A percentile compares a stretch with the other conserved stretches of the same genome.
Conservation (phyloP, 768 basidiomycete genomes). For the Tricholoma flavovirens region DNA sequence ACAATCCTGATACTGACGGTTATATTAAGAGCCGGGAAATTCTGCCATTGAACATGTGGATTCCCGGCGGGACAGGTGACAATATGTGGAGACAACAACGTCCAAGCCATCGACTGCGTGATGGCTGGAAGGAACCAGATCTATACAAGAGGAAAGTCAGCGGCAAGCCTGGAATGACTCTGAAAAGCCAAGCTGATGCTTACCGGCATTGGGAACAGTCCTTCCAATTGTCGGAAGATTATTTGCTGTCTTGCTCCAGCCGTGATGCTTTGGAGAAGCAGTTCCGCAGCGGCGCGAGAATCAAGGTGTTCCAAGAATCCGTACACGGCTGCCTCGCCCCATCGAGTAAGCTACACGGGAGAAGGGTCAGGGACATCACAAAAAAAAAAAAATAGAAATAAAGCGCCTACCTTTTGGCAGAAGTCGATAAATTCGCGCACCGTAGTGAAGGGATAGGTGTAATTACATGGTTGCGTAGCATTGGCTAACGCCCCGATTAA, state of each 20-base stretch:
- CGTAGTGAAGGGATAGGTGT: conserved; percentile 48
- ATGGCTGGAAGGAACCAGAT: conserved; percentile 37
- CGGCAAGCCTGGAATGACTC: not conserved
- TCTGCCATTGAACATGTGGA: not conserved
- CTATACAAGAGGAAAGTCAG: conserved; percentile 6
- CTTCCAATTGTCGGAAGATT: conserved; percentile 9
- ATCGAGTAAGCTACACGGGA: conserved; percentile 34
- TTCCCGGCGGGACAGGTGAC: conserved; percentile 37
- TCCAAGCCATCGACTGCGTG: conserved; percentile 45
- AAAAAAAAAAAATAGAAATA: not conserved
- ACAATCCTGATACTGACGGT: conserved; percentile 4
- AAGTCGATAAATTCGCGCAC: conserved; percentile 58
- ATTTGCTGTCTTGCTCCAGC: conserved; percentile 8
- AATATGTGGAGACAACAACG: conserved; percentile 46
- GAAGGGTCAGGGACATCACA: not conserved
- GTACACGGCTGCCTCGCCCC: conserved; percentile 35
- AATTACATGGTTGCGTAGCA: conserved; percentile 51
- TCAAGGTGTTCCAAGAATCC: conserved; percentile 10
- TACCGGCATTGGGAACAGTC: conserved; percentile 8
- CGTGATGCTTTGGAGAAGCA: conserved; percentile 8
- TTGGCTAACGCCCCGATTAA: conserved; percentile 18
- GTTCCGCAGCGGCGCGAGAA: conserved; percentile 7
- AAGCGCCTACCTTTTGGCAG: conserved; percentile 38
- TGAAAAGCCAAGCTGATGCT: not conserved
- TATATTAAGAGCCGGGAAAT: conserved; percentile 30